A percentile compares a stretch with the other conserved stretches of the same genome.
phyloP scores from a whole-genome alignment of 495 filamentous ascomycete species.

The Podospora sp. region DNA sequence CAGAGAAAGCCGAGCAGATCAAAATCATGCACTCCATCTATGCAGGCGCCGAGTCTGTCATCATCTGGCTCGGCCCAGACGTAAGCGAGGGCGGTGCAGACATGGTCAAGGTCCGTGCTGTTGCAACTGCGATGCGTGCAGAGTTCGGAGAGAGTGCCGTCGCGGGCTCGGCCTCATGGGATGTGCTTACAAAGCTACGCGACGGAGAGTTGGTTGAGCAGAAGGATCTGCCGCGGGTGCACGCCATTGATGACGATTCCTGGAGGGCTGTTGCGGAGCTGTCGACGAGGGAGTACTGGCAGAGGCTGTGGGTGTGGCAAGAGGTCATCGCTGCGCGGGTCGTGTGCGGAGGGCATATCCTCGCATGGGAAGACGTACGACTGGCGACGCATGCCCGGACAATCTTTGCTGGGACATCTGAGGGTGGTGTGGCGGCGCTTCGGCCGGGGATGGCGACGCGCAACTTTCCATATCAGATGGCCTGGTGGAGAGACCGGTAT shows the following conservation, averaged over 20 bases:
- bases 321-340: constrained; percentile 4
- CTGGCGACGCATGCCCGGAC: not conserved
- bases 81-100: not conserved
- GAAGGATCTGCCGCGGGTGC: not conserved
- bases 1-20: not conserved
- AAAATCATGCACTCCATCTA: constrained; percentile 8
- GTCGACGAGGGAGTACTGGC: not conserved
- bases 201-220: not conserved
- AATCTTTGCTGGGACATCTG: not conserved
- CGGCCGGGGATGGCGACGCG: not conserved
- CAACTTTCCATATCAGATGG: constrained; percentile 3
- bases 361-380: not conserved
- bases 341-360: not conserved
- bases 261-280: not conserved
- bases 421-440: not conserved
- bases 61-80: constrained; percentile 5
- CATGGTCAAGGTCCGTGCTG: not conserved
- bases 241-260: not conserved
- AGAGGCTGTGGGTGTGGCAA: constrained; percentile 1
- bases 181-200: not conserved
- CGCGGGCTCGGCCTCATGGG: not conserved
- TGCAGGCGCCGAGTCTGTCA: not conserved
- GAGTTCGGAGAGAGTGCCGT: not conserved
- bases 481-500: constrained; percentile 1
- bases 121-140: not conserved